Evolutionary conservation across 2,329 filamentous ascomycete species (phyloP), one percentile per base, ranked within the genome.

Genomic region (Aspergillus sp.): DNA sequence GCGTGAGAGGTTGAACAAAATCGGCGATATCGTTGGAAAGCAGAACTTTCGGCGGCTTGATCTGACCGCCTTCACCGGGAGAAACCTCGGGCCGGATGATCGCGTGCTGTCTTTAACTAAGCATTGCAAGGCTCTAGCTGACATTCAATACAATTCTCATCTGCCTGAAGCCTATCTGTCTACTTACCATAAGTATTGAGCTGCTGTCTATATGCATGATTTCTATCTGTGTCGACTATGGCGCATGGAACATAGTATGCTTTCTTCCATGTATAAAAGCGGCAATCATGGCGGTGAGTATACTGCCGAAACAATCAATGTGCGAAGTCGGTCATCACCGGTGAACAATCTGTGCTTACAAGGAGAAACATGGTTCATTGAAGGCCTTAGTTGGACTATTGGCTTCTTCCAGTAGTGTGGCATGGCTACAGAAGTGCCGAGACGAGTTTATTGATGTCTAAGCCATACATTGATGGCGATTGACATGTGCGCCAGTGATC

Each of bases 31-130:
- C 19, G 55, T 30, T 61, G 56, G 63, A 65, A 67, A 67, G 61
- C 59, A 63, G 62, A 63, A 64, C 55, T 60, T 65, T 65, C 48
- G 53, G 25, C 54, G 21, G 47, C 41, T 56, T 66, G 61, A 66
- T 61, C 64, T 66, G 64, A 66, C 63, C 50, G 57, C 49, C 52
- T 39, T 58, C 30, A 21, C 17, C 28, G 49, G 63, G 63, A 61
- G 53, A 60, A 65, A 58, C 61, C 25, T 57, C 52, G 23, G 32
- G 38, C 61, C 63, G 61, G 56, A 49, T 17, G 52, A 64, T 62
- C 59, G 36, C 19, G 36, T 52, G 23, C 25, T 12, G 23, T 19
- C 28, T 6, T 25, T 28, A 7, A 28, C 4, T 21, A 2, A 23
- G 5, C 45, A 48, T 48, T 28, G 15, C 45, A 48, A 28, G 19